These are phyloP conservation scores for Gossypium gossypioides DNA, from an alignment of 441 rosid species.

Conservation along the genomic window DNA sequence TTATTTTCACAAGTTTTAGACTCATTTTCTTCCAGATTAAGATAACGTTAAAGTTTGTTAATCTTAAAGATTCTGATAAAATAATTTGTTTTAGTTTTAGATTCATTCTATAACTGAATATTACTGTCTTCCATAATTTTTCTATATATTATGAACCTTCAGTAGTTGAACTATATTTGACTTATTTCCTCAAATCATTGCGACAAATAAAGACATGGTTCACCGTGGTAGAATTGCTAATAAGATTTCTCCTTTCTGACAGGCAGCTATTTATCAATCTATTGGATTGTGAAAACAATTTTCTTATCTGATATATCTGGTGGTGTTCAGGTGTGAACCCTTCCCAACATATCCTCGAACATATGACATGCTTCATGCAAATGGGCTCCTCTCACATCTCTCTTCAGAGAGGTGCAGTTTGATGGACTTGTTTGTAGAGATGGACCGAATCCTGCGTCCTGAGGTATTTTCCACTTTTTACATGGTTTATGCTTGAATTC, in stretches of 20 bases:
- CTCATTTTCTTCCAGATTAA: not conserved
- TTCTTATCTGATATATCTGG: constrained; percentile 3
- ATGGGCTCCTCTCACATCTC: constrained; percentile 69
- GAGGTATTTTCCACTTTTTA: constrained; percentile 42
- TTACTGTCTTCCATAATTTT: not conserved
- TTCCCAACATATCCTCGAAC: constrained; percentile 97
- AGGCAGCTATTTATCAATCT: not conserved
- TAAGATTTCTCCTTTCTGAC: not conserved
- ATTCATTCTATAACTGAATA: not conserved
- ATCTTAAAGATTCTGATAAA: not conserved
- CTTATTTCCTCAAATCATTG: not conserved
- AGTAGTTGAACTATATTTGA: not conserved
- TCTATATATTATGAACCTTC: not conserved
- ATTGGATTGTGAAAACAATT: not conserved
- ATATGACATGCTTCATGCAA: constrained; percentile 90
- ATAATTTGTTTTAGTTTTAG: not conserved
- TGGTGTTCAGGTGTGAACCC: constrained; percentile 74
- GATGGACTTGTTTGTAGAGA: constrained; percentile 75
- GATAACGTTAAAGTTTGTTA: not conserved
- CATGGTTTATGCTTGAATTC: not conserved
- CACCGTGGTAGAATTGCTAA: too few relatives aligned
- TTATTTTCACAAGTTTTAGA: not conserved
- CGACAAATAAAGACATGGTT: not conserved
- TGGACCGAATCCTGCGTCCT: constrained; percentile 89
- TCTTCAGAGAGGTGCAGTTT: constrained; percentile 54